These are phyloP conservation scores for Russula lepida DNA, from an alignment of 768 basidiomycete genomes.

Conservation along the genomic window DNA sequence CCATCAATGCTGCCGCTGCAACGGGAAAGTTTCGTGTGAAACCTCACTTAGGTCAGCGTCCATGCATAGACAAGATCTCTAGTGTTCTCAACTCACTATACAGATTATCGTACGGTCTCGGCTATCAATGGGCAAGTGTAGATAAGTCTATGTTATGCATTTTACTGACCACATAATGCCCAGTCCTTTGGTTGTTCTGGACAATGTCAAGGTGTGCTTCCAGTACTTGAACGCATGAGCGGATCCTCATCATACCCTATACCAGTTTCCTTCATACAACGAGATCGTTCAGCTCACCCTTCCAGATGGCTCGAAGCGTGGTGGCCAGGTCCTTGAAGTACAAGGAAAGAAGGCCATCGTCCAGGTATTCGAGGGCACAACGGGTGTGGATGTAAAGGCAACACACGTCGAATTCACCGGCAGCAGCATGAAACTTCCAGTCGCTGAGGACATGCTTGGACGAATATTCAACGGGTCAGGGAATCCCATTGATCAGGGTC, in stretches of 20 bases:
- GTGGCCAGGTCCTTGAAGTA: slow-evolving; percentile 96
- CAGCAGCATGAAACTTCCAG: slow-evolving; percentile 96
- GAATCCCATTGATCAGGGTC: slow-evolving; percentile 96
- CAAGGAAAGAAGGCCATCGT: slow-evolving; percentile 99
- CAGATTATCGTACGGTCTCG: slow-evolving; percentile 97
- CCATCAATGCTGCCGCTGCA: slow-evolving; percentile 82
- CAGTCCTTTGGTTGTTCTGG: slow-evolving; percentile 91
- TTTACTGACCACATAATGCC: slow-evolving; percentile 8
- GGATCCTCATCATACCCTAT: slow-evolving; percentile 7
- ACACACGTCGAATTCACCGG: slow-evolving; percentile 98
- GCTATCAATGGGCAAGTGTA: slow-evolving; percentile 86
- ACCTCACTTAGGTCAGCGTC: slow-evolving; percentile 66
- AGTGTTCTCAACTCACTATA: background rate
- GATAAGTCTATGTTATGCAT: background rate
- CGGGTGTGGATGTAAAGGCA: slow-evolving; percentile 93
- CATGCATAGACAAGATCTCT: background rate
- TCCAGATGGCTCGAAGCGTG: slow-evolving; percentile 90
- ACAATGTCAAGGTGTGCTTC: slow-evolving; percentile 84
- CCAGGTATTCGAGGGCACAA: slow-evolving; percentile 97
- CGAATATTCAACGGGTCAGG: slow-evolving; percentile 99
- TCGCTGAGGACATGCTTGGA: slow-evolving; percentile 97
- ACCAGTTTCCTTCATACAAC: slow-evolving; percentile 93
- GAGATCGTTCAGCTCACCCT: slow-evolving; percentile 95
- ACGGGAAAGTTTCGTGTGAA: slow-evolving; percentile 83
- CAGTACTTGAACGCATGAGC: background rate